Conservation (phyloP, 768 basidiomycete species). For the Clavulina sp. region DNA sequence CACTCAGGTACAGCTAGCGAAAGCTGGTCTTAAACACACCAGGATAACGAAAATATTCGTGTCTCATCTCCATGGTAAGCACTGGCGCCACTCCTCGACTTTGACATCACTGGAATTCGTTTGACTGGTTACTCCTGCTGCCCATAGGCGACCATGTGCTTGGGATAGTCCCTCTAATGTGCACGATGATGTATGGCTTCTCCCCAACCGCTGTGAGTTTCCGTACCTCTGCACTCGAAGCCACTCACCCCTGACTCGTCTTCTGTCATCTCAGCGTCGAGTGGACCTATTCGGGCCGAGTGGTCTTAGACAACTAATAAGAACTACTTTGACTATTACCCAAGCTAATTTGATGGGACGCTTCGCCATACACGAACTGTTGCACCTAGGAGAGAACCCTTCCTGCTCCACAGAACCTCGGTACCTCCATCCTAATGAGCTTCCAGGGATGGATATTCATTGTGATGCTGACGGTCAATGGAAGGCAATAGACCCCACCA, state of each 20-base stretch:
- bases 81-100: background rate
- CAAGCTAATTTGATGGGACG: conserved; percentile 38
- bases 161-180: conserved; percentile 52
- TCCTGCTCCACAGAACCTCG: conserved; percentile 30
- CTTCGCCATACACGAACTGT: conserved; percentile 66
- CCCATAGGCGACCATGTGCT: conserved; percentile 50
- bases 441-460: conserved; percentile 39
- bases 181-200: conserved; percentile 35
- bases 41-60: conserved; percentile 54
- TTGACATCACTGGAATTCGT: background rate
- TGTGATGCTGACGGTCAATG: conserved; percentile 45
- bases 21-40: conserved; percentile 18
- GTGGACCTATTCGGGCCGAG: conserved; percentile 67
- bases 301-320: conserved; percentile 58
- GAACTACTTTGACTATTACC: conserved; percentile 52
- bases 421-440: conserved; percentile 45
- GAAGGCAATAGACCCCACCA: conserved; percentile 31
- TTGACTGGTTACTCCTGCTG: background rate
- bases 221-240: conserved; percentile 1
- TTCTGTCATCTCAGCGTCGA: conserved; percentile 22
- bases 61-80: conserved; percentile 67
- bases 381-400: conserved; percentile 34
- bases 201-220: conserved; percentile 11
- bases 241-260: background rate
- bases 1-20: conserved; percentile 45